Conservation (phyloP, 192 early-diverging fungal genomes). For the Backusella tuberculispora region DNA sequence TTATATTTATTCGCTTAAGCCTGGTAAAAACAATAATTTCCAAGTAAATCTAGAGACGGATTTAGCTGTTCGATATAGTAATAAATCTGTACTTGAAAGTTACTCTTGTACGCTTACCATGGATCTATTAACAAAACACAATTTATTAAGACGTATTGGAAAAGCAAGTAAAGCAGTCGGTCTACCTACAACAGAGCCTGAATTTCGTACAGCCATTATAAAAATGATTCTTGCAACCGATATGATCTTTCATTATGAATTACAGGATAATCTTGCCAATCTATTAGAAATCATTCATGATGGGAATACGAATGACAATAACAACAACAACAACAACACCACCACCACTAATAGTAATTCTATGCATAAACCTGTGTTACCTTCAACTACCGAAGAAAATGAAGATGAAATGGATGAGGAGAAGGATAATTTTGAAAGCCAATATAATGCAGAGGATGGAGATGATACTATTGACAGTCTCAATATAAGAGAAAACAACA, state of each 20-base stretch:
- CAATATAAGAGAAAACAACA: no score
- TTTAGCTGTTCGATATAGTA: slow-evolving; percentile 71
- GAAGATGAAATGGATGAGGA: slow-evolving; percentile 8
- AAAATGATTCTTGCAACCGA: slow-evolving; percentile 90
- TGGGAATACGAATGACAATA: not conserved
- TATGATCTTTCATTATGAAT: slow-evolving; percentile 87
- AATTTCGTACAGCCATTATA: slow-evolving; percentile 52
- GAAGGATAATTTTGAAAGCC: not conserved
- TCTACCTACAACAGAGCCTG: slow-evolving; percentile 49
- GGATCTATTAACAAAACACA: slow-evolving; percentile 76
- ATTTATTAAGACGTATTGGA: slow-evolving; percentile 63
- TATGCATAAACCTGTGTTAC: slow-evolving; percentile 19
- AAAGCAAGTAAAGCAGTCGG: slow-evolving; percentile 52
- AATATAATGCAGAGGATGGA: not conserved
- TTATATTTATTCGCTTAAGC: slow-evolving; percentile 51
- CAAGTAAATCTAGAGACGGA: slow-evolving; percentile 87
- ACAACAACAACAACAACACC: not conserved
- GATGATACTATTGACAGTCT: not conserved
- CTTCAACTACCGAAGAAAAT: slow-evolving; percentile 21
- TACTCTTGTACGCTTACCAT: slow-evolving; percentile 80
- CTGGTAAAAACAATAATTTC: slow-evolving; percentile 91
- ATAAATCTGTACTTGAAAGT: slow-evolving; percentile 85
- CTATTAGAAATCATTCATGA: slow-evolving; percentile 45
- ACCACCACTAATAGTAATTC: not conserved
- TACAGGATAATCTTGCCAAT: slow-evolving; percentile 54